Evolutionary conservation across 108 stramenopile genomes (phyloP), one percentile per base, ranked within the genome.

Genomic region (Cyclotella cryptica): DNA sequence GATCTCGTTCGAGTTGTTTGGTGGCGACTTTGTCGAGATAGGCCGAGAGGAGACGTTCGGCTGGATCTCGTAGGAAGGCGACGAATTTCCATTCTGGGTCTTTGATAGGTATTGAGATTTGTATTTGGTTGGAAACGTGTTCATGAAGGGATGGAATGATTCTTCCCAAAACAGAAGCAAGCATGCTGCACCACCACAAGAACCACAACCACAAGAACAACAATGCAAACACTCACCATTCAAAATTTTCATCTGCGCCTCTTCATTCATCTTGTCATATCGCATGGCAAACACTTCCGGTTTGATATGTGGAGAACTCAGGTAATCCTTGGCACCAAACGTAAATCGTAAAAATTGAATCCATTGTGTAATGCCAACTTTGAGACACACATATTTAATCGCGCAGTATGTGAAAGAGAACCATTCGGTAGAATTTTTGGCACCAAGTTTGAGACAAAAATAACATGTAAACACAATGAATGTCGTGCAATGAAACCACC

Each of bases 351-450:
- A 40, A 40, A 77, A 77, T 68, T 77, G 76, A 19, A 68, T 9
- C 87, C 87, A 88, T 64, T 80, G 74, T 2, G 87, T 85, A 21
- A 88, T 83, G 12, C 85, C 87, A 14, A 85, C 87, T 71, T 88
- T 79, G 12, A 73, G 78, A 19, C 3, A 42, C 10, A n/a, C n/a
- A n/a, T n/a, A n/a, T n/a, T n/a, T n/a, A n/a, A n/a, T n/a, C n/a
- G n/a, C n/a, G n/a, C n/a, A n/a, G n/a, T n/a, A n/a, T n/a, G n/a
- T n/a, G n/a, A n/a, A n/a, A n/a, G n/a, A n/a, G n/a, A n/a, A n/a
- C n/a, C n/a, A n/a, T n/a, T n/a, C n/a, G n/a, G n/a, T n/a, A n/a
- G n/a, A n/a, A n/a, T n/a, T n/a, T n/a, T n/a, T n/a, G n/a, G n/a
- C n/a, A n/a, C n/a, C n/a, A n/a, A n/a, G n/a, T n/a, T n/a, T n/a